phyloP scores from a whole-genome alignment of 148 eudicot species.

The Agrostemma githago region DNA sequence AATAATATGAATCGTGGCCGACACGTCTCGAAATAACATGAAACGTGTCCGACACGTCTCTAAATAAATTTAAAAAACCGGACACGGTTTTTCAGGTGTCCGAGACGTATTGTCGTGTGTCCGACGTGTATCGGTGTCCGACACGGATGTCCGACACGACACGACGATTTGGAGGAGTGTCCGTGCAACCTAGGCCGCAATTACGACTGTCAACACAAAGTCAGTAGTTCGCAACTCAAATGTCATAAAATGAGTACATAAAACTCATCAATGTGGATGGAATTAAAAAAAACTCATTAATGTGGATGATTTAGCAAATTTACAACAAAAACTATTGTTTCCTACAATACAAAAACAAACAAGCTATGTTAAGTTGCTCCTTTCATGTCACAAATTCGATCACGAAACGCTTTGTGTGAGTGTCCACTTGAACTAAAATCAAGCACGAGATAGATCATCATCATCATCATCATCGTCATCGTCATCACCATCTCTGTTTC shows the following conservation, averaged over 20 bases:
- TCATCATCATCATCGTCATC: background rate
- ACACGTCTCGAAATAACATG: too few relatives aligned
- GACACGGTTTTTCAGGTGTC: too few relatives aligned
- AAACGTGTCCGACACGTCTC: too few relatives aligned
- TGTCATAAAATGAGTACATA: background rate
- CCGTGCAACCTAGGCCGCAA: too few relatives aligned
- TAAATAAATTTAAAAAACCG: too few relatives aligned
- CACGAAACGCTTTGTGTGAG: constrained; percentile 17
- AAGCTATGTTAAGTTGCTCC: background rate
- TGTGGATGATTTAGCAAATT: constrained; percentile 1
- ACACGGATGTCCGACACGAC: too few relatives aligned
- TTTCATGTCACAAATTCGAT: background rate
- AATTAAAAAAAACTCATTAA: background rate
- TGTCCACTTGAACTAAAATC: background rate
- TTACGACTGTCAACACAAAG: too few relatives aligned
- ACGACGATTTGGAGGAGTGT: too few relatives aligned
- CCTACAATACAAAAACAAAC: constrained; percentile 20
- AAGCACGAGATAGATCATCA: constrained; percentile 6
- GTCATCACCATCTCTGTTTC: background rate
- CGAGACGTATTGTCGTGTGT: too few relatives aligned
- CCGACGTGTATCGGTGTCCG: too few relatives aligned
- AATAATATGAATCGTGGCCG: too few relatives aligned
- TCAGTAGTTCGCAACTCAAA: background rate
- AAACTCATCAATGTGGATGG: background rate
- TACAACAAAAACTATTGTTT: background rate